Base-by-base conservation (phyloP, 2,329 filamentous ascomycete genomes). In the Metarhizium sp. region DNA sequence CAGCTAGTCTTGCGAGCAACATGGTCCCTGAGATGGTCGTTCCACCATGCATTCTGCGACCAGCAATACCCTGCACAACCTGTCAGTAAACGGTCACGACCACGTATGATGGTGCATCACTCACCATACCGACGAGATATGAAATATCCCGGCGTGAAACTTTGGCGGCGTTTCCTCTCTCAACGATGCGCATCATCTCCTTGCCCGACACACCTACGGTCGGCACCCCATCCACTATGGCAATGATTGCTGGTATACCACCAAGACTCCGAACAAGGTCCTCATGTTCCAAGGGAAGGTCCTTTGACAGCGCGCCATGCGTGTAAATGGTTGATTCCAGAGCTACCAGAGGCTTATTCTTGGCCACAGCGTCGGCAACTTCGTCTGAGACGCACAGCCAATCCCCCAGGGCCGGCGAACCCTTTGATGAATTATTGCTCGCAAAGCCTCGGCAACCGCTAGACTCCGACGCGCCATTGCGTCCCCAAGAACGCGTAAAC, bases 251-350 rank as follows among this genome's bases (percentile, higher is more conserved):
- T 2, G 94, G 94, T 14, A 96, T 80, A 16, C 80, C 90, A 43
- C 94, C 94, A 70, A 91, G 81, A 45, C 78, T 76, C 49, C 94
- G 87, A 51, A 97, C 88, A 45, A 95, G 78, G 13, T 85, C 84
- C 66, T 96, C 90, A 57, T 97, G 81, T 70, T 97, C 90, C 52
- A 95, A 79, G 50, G 86, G 80, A 20, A 82, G 73, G 49, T 80
- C 78, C 38, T 84, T 81, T n/a, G 90, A 89, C 14, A 99, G 77
- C 25, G 87, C 85, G 45, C 91, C 92, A 72, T 99, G 94, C 1
- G 94, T 99, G 71, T 99, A 97, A 63, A 99, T 97, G 4, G 94
- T 96, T 2, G 90, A 91, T 71, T 99, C 94, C 4, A 99, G 79
- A 16, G 92, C 94, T 11, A 99, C 92, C 4, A 99, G 86, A 0